Evolutionary conservation across 2,329 filamentous ascomycete species (phyloP).

Genomic region (Cladosporium halotolerans): DNA sequence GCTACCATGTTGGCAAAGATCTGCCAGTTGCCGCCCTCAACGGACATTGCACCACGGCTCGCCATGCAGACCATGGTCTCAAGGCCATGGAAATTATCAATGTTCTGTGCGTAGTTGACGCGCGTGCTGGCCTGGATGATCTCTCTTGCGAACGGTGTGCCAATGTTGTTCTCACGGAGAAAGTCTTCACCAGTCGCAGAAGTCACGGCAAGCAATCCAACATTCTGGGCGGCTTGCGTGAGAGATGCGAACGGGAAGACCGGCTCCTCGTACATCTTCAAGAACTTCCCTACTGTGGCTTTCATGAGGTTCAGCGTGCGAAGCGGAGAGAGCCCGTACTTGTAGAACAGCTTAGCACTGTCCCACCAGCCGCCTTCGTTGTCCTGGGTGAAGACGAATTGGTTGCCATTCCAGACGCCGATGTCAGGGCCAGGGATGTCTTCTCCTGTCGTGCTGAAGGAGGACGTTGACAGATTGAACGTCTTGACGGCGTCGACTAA

Average conservation of each 20-base stretch:
- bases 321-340: constrained; percentile 74
- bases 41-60: constrained; percentile 71
- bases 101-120: constrained; percentile 90
- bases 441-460: constrained; percentile 36
- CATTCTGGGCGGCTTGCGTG: constrained; percentile 58
- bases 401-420: constrained; percentile 76
- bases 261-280: constrained; percentile 72
- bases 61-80: constrained; percentile 91
- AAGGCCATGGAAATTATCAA: constrained; percentile 78
- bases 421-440: constrained; percentile 50
- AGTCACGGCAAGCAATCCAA: constrained; percentile 62
- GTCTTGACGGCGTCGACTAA: constrained; percentile 64
- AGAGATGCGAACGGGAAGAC: constrained; percentile 79
- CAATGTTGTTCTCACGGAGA: constrained; percentile 61
- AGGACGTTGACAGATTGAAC: constrained; percentile 58
- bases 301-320: constrained; percentile 68
- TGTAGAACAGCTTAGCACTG: constrained; percentile 71
- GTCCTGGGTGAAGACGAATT: constrained; percentile 63
- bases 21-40: constrained; percentile 85
- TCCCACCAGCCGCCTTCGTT: constrained; percentile 70
- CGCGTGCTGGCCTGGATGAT: constrained; percentile 85
- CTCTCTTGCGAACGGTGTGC: constrained; percentile 63
- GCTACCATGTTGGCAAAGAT: constrained; percentile 82
- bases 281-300: constrained; percentile 62
- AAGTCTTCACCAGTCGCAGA: constrained; percentile 67